These are phyloP conservation scores for Tinospora cordifolia DNA, from an alignment of 164 flowering plant genomes.

Conservation along the genomic window DNA sequence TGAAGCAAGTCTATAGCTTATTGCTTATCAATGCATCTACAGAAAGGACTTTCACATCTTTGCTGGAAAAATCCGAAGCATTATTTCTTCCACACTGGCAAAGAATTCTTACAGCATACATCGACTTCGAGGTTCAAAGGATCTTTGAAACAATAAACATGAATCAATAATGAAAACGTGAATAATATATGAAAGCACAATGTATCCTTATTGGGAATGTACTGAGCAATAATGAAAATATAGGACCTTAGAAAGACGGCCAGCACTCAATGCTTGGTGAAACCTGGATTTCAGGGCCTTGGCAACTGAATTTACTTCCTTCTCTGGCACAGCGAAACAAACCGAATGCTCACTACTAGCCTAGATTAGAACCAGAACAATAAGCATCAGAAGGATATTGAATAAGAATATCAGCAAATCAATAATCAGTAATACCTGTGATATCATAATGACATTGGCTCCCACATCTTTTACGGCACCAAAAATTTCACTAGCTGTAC, in stretches of 20 bases:
- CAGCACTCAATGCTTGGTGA: conserved; percentile 79
- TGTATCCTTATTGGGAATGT: too few relatives aligned
- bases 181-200: background rate
- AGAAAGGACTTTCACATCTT: too few relatives aligned
- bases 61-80: too few relatives aligned
- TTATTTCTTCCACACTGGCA: too few relatives aligned
- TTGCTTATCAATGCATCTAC: too few relatives aligned
- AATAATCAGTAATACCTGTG: conserved; percentile 49
- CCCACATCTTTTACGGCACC: conserved; percentile 95
- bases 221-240: background rate
- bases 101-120: too few relatives aligned
- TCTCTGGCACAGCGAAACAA: conserved; percentile 98
- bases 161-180: background rate
- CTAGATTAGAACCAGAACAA: conserved; percentile 31
- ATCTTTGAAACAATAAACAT: background rate
- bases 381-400: conserved; percentile 10
- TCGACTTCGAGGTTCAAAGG: too few relatives aligned
- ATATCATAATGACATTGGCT: conserved; percentile 97
- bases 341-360: conserved; percentile 99
- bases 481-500: conserved; percentile 89
- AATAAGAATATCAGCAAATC: background rate
- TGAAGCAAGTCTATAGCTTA: too few relatives aligned
- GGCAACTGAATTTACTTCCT: conserved; percentile 86
- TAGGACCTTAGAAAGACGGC: conserved; percentile 89
- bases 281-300: conserved; percentile 76